These are phyloP conservation scores for Ajuga reptans DNA, from an alignment of 305 asterid species.

Conservation along the genomic window DNA sequence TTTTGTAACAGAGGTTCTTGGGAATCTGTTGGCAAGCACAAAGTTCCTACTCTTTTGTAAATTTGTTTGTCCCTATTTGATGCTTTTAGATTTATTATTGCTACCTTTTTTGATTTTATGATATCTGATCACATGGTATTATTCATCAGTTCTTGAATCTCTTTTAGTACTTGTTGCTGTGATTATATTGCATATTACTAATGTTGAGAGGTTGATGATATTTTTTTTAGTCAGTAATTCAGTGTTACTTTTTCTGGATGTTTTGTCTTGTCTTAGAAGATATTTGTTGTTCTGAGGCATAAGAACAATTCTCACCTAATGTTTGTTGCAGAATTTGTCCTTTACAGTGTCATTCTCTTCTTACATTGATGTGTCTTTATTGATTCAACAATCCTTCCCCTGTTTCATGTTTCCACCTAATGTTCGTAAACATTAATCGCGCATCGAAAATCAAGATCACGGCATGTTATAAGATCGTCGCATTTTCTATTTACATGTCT, in stretches of 20 bases:
- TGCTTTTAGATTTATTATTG: not conserved
- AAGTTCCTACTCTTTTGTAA: conserved; percentile 6
- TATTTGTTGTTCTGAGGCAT: conserved; percentile 4
- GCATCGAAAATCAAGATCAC: conserved; percentile 13
- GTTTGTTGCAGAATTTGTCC: too few species aligned
- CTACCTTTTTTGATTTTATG: not conserved
- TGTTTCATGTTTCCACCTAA: not conserved
- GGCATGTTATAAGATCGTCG: not conserved
- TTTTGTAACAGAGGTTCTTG: not conserved
- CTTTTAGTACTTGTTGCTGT: not conserved
- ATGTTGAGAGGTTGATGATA: not conserved
- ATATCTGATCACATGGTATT: not conserved
- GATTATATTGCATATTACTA: not conserved
- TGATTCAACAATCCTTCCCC: not conserved
- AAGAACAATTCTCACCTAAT: not conserved
- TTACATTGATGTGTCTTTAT: not conserved
- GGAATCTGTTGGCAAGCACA: conserved; percentile 1
- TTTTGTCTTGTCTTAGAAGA: not conserved
- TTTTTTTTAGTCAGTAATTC: not conserved
- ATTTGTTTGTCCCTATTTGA: not conserved
- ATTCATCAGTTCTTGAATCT: conserved; percentile 7
- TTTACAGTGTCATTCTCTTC: not conserved
- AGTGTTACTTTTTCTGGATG: not conserved
- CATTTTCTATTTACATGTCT: not conserved
- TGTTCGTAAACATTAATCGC: not conserved